Evolutionary conservation across 805 yeast genomes (phyloP), one percentile per base, ranked within the genome.

Genomic region (Scheffersomyces lignosus): DNA sequence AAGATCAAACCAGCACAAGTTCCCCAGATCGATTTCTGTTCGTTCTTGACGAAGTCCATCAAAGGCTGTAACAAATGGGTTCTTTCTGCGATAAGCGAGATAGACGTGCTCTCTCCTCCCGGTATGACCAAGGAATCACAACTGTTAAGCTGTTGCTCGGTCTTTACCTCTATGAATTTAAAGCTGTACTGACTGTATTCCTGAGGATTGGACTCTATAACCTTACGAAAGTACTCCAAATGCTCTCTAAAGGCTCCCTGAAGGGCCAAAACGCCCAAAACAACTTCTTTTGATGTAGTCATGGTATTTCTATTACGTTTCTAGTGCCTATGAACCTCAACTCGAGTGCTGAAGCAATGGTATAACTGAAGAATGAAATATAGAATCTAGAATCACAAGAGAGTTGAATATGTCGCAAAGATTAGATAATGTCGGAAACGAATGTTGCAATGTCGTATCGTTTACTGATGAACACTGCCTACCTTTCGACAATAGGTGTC

Each of bases 1-100:
- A 84, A 70, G 34, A 86, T 85, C 47, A 86, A 63, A 2, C 95
- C 95, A 3, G 95, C 95, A 59, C 95, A 86, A 1, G 95, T 86
- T 0, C 95, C 95, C 95, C 95, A 86, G 9, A 79, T 73, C 1
- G 86, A 80, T 42, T 73, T 75, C 9, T 41, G 33, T 15, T 63
- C 61, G 5, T 71, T 62, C 32, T 71, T 66, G 16, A 80, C 77
- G 54, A 75, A 78, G 9, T 64, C 53, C 27, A 69, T 58, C 37
- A 85, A 61, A 2, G 84, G 83, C 17, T 70, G 68, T 14, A 81
- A 60, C 49, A 85, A 52, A 1, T 77, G 75, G 0, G 80, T 73
- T 37, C 88, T 62, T 53, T 83, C 83, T 1, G 91, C 83, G 24
- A 85, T 77, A 18, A 82, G 62, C 0, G 90, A 80, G 45, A 86